A percentile compares a stretch with the other conserved stretches of the same genome.
These are phyloP conservation scores for Bisporella sp. DNA, from an alignment of 2,329 filamentous ascomycete species.

Conservation along the genomic window DNA sequence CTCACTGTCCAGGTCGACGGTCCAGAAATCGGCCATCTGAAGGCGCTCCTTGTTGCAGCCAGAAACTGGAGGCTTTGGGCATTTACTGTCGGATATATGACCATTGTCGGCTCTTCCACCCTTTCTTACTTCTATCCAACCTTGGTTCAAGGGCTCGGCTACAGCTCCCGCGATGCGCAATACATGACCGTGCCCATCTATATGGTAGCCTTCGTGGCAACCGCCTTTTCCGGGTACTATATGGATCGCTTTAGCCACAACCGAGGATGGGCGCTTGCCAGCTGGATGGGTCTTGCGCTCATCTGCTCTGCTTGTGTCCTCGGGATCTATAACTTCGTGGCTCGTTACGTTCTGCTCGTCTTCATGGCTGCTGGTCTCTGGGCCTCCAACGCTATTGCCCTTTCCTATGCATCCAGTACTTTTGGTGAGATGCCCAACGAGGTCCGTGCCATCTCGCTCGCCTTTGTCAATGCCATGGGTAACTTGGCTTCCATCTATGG, in stretches of 20 bases:
- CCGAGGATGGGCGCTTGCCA: too few relatives aligned
- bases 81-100: background rate
- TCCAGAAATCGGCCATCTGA: background rate
- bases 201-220: background rate
- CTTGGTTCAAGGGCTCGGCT: background rate
- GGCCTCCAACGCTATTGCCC: background rate
- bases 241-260: background rate
- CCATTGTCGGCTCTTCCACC: background rate
- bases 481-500: background rate
- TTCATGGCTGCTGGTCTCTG: background rate
- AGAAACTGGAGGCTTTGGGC: background rate
- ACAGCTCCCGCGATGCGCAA: background rate
- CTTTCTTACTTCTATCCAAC: background rate
- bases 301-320: too few relatives aligned
- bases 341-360: background rate
- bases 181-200: background rate
- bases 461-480: background rate
- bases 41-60: background rate
- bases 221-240: background rate
- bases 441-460: background rate
- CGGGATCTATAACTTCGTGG: too few relatives aligned
- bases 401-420: background rate
- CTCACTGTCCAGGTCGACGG: background rate
- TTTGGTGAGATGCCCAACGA: background rate
- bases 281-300: too few relatives aligned